phyloP scores from a whole-genome alignment of 805 yeast species.

The Ogataea polymorpha region DNA sequence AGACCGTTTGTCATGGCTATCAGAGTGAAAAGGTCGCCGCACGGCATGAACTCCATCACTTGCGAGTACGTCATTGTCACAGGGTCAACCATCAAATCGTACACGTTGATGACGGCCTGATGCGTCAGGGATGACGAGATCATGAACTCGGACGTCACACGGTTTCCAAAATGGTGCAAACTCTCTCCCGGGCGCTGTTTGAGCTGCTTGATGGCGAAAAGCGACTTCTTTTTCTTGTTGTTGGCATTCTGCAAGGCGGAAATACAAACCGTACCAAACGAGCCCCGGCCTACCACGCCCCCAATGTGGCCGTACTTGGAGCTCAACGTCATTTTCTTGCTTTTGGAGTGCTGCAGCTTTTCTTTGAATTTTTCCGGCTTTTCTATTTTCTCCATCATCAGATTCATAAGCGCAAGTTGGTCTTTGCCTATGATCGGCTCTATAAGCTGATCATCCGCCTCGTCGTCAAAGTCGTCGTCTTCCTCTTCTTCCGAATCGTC shows the following conservation, averaged over 20 bases:
- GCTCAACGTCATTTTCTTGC: constrained; percentile 35
- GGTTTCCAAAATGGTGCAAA: constrained; percentile 54
- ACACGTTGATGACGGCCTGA: constrained; percentile 72
- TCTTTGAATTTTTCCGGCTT: constrained; percentile 36
- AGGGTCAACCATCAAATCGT: constrained; percentile 75
- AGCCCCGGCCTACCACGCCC: constrained; percentile 48
- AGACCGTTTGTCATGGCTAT: constrained; percentile 51
- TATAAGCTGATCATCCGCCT: constrained; percentile 37
- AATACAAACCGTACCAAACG: constrained; percentile 46
- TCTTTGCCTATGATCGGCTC: constrained; percentile 50
- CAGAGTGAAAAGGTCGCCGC: constrained; percentile 71
- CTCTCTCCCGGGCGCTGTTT: constrained; percentile 59
- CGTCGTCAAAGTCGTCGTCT: constrained; percentile 36
- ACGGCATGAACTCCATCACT: constrained; percentile 94
- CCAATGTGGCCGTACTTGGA: constrained; percentile 50
- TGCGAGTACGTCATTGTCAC: constrained; percentile 71
- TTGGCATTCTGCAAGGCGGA: constrained; percentile 40
- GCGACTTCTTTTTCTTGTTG: constrained; percentile 38
- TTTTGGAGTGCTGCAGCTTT: constrained; percentile 22
- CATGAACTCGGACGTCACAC: constrained; percentile 88
- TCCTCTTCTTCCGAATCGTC: constrained; percentile 25
- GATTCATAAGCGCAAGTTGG: constrained; percentile 46
- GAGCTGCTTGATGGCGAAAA: constrained; percentile 77
- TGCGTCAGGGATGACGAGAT: constrained; percentile 75
- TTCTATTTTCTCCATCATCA: constrained; percentile 45